Evolutionary conservation across 1,284 basidiomycete genomes (phyloP), one percentile per base, ranked within the genome.

Genomic region (Trametes polyzona): DNA sequence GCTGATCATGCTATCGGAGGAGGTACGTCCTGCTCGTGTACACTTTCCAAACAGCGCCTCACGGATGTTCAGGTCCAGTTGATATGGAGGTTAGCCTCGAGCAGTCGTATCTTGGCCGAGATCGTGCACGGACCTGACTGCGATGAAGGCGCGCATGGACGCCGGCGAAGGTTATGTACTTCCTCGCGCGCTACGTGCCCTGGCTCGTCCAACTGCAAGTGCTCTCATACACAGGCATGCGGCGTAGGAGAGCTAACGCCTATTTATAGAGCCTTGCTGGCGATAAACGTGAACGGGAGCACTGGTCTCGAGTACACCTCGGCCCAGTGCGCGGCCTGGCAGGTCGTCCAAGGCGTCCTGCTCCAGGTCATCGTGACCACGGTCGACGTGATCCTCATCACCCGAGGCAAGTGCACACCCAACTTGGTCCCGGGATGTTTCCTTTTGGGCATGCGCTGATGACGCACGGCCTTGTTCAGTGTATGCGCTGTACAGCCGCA

Each of bases 361-460:
- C 44, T 70, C 3, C 67, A 70, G 26, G 40, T 67, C 16, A 62
- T 67, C 19, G 57, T 70, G 26, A 65, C 67, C 2, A 61, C 63
- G 0, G 67, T 70, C 1, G 68, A 70, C 48, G 57, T 65, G 29
- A 63, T 70, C 29, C 60, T 68, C 24, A 59, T 67, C 24, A 64
- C 61, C 10, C 62, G 65, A 9, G 65, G 65, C 66, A 35, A 27
- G 62, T 30, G 3, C 16, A 12, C 11, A 4, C 19, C 10, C 23
- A 6, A 26, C 5, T 26, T 23, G 23, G n/a, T 16, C n/a, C 46
- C 10, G 41, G 41, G 41, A 43, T 43, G 9, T 26, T 5, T 5
- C 41, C 10, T 11, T 32, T 16, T 19, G 14, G 19, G 26, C 37
- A 21, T 6, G 30, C 21, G 27, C 35, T 40, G 16, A 19, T 16